phyloP scores from a whole-genome alignment of 2,329 filamentous ascomycete species.

The Claviceps maximensis region DNA sequence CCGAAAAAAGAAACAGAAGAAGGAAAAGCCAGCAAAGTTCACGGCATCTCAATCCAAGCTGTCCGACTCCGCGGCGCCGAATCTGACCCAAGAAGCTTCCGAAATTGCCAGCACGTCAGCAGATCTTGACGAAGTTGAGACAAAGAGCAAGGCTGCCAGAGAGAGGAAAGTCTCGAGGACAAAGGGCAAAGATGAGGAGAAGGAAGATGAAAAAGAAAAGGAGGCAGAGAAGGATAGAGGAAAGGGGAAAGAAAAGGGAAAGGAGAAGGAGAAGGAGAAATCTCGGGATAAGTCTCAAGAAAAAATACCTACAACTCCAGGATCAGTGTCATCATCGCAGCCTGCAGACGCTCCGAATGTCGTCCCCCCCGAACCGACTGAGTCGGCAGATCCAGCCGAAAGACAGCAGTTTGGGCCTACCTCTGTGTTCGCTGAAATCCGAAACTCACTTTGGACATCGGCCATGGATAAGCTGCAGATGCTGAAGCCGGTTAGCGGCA shows the following conservation, averaged over 20 bases:
- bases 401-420: constrained; percentile 19
- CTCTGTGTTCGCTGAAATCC: constrained; percentile 24
- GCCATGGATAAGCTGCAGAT: constrained; percentile 23
- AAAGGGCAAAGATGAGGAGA: constrained; percentile 16
- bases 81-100: not conserved
- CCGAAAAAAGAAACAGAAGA: constrained; percentile 77
- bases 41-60: constrained; percentile 6
- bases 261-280: constrained; percentile 2
- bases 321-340: constrained; percentile 1
- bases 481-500: constrained; percentile 22
- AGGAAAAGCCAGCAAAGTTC: constrained; percentile 39
- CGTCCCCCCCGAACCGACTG: constrained; percentile 8
- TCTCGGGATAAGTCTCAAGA: constrained; percentile 3
- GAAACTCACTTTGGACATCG: constrained; percentile 19
- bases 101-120: not conserved
- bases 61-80: not conserved
- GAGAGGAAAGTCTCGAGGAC: constrained; percentile 19
- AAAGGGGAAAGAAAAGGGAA: constrained; percentile 4
- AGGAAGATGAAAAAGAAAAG: constrained; percentile 5
- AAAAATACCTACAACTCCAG: constrained; percentile 1
- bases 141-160: constrained; percentile 17
- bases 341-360: constrained; percentile 9
- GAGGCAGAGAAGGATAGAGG: not conserved
- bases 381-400: constrained; percentile 13
- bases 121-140: constrained; percentile 9